Base-by-base conservation (phyloP, 2,329 filamentous ascomycete species). In the Aspergillus brunneoviolaceus region DNA sequence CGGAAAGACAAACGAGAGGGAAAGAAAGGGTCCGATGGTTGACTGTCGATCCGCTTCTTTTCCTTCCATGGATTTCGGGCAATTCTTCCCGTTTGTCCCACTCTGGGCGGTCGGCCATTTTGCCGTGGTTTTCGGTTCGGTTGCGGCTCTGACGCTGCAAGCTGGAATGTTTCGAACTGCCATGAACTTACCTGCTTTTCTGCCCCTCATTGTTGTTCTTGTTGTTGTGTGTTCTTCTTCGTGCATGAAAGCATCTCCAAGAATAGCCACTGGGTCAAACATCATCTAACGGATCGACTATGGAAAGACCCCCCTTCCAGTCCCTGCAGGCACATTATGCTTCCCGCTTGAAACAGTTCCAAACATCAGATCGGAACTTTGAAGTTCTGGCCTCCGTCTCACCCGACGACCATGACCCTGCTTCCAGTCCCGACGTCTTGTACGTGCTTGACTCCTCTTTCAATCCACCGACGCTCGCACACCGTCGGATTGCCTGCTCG, bases 401-500 rank as follows among this genome's bases (percentile, higher is more conserved):
- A 47, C 35, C 39, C 33, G 49, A 51, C 5, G 39, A 58, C 62
- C 39, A 60, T 59, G 19, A 67, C 49, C 60, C 29, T 56, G 63
- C 52, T 50, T 53, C 53, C 47, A 61, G 51, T 54, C 67, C 72
- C 35, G 65, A 67, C n/a, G 66, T 70, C n/a, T 80, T 89, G 55
- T 86, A 86, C 72, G 85, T 89, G 58, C 79, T 88, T 50, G 86
- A 88, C 69, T 87, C 85, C 0, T 87, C 85, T 25, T 88, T 87
- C 80, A 89, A 89, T 63, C 86, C 86, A 11, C 86, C 86, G 1
- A 86, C 84, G 3, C 76, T 79, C 55, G 86, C 86, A 10, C 86
- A 89, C 68, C 75, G 83, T 19, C 76, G 77, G 23, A 82, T 89
- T 35, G 84, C 82, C 5, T 78, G 77, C 31, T 82, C 82, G 16